These are phyloP conservation scores for Skeletonema potamos DNA, from an alignment of 108 stramenopile species.

Conservation along the genomic window DNA sequence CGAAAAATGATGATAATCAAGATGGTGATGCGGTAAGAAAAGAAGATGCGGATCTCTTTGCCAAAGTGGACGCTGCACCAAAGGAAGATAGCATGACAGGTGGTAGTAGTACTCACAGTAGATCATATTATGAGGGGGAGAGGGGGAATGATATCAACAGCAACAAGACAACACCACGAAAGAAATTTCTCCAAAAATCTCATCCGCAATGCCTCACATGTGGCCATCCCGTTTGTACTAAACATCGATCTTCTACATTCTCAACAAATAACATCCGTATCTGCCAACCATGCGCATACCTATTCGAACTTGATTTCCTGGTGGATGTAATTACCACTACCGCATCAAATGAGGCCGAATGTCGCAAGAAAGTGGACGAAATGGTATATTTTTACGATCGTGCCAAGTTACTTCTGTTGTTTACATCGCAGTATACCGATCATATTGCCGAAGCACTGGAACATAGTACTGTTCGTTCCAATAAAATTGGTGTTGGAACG, in stretches of 20 bases:
- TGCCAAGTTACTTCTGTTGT: conserved; percentile 52
- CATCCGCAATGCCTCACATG: conserved; percentile 38
- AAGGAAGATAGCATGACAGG: neutral
- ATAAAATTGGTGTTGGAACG: conserved; percentile 56
- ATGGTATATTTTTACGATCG: conserved; percentile 78
- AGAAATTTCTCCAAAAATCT: neutral
- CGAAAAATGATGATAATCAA: neutral
- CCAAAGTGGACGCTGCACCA: conserved; percentile 1
- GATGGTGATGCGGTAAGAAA: neutral
- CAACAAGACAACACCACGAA: neutral
- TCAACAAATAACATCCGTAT: conserved; percentile 50
- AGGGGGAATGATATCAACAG: neutral
- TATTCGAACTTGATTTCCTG: conserved; percentile 71
- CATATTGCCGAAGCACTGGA: conserved; percentile 47
- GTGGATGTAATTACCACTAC: conserved; percentile 50
- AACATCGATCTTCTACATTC: conserved; percentile 49
- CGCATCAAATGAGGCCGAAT: conserved; percentile 13
- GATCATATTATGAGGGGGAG: neutral
- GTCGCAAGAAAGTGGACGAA: conserved; percentile 40
- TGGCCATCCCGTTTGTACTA: conserved; percentile 41
- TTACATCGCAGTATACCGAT: conserved; percentile 58
- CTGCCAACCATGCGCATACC: conserved; percentile 52
- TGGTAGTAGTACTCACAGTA: neutral
- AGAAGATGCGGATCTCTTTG: neutral
- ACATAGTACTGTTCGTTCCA: conserved; percentile 42